A percentile compares a stretch with the other conserved stretches of the same genome.
Evolutionary conservation across 345 rosid genomes (phyloP).

Genomic region (Gossypium sturtianum): DNA sequence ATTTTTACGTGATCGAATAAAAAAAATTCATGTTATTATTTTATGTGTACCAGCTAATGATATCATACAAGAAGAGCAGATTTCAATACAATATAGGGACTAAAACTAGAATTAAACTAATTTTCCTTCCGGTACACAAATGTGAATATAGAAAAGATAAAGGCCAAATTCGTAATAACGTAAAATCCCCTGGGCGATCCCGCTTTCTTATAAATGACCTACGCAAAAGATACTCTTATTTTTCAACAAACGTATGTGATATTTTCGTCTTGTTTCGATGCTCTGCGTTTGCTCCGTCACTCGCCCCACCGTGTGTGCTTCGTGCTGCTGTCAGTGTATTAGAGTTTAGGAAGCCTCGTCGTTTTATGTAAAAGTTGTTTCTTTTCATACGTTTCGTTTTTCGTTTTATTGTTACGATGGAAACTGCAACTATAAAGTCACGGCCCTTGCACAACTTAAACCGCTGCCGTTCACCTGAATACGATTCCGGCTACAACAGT

Average conservation of each 20-base stretch:
- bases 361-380: not conserved
- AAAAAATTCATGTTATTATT: too few species aligned
- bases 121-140: not conserved
- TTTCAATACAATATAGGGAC: too few species aligned
- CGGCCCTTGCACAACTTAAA: constrained; percentile 75
- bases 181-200: not conserved
- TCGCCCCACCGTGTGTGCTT: not conserved
- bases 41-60: too few species aligned
- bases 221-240: not conserved
- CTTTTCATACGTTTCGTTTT: not conserved
- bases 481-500: constrained; percentile 27
- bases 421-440: constrained; percentile 56
- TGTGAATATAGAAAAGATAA: not conserved
- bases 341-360: not conserved
- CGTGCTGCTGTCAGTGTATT: not conserved
- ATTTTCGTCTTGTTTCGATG: not conserved
- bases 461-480: constrained; percentile 19
- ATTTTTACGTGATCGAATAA: too few species aligned
- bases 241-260: constrained; percentile 3
- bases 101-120: too few species aligned
- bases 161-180: not conserved
- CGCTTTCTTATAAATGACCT: constrained; percentile 8
- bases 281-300: constrained; percentile 3
- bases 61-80: not conserved
- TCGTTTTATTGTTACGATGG: constrained; percentile 24